These are phyloP conservation scores for Pichia heedii DNA, from an alignment of 805 yeast species.

Conservation along the genomic window DNA sequence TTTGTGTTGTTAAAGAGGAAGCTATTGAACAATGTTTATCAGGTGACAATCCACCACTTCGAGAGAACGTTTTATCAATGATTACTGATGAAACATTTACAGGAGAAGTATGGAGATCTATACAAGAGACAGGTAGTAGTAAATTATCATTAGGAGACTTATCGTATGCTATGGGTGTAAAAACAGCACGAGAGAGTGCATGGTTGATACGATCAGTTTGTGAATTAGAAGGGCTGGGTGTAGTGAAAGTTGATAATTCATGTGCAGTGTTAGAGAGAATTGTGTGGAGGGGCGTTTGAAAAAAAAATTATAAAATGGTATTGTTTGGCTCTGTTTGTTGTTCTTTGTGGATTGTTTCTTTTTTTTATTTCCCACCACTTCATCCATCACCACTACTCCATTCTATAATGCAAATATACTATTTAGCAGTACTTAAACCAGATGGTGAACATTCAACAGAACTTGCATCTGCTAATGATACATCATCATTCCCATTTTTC, in stretches of 20 bases:
- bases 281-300: constrained; percentile 58
- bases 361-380: too few relatives aligned
- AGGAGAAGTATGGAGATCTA: constrained; percentile 52
- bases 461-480: constrained; percentile 70
- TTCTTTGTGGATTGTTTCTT: too few relatives aligned
- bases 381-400: not conserved
- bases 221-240: too few relatives aligned
- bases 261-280: constrained; percentile 44
- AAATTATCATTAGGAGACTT: constrained; percentile 5
- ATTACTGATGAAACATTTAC: constrained; percentile 42
- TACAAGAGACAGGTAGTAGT: constrained; percentile 60
- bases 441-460: constrained; percentile 51
- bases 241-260: too few relatives aligned
- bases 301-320: not conserved
- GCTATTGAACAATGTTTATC: constrained; percentile 21
- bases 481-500: constrained; percentile 81
- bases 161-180: constrained; percentile 5
- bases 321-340: too few relatives aligned
- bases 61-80: constrained; percentile 33
- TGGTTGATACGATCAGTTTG: too few relatives aligned
- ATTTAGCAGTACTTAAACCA: constrained; percentile 77
- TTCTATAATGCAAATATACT: constrained; percentile 70
- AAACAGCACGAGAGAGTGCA: too few relatives aligned
- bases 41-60: constrained; percentile 36
- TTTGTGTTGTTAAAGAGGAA: constrained; percentile 28